phyloP scores from a whole-genome alignment of 2,329 filamentous ascomycete genomes.

The Fusarium drepaniforme region DNA sequence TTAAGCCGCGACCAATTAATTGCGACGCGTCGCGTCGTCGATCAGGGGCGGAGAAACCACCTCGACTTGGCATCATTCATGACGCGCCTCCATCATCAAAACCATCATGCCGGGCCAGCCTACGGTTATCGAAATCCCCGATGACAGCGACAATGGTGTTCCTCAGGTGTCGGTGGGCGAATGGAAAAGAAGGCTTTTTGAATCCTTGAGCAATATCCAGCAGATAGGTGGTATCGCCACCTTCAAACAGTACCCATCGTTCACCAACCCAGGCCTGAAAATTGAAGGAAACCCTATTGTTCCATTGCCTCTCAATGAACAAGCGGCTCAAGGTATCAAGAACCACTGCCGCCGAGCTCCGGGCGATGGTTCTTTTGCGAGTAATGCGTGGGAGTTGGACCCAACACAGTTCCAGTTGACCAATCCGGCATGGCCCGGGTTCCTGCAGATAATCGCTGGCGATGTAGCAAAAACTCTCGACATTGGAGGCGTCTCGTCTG shows the following conservation, averaged over 20 bases:
- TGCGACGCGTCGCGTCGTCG: background rate
- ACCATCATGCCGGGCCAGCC: constrained; percentile 1
- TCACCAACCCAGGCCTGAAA: constrained; percentile 25
- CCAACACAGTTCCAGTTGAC: constrained; percentile 18
- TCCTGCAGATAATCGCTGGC: background rate
- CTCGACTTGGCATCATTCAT: background rate
- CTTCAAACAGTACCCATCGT: constrained; percentile 17
- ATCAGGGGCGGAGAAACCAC: background rate
- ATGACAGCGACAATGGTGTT: constrained; percentile 2
- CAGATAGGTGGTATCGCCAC: constrained; percentile 3
- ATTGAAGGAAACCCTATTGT: constrained; percentile 10
- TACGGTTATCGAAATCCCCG: constrained; percentile 9
- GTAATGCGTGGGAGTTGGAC: constrained; percentile 28
- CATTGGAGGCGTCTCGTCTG: background rate
- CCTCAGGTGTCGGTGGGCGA: background rate
- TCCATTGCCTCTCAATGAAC: constrained; percentile 23
- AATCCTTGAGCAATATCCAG: constrained; percentile 12
- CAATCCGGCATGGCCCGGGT: constrained; percentile 24
- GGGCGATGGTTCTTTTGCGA: too few relatives aligned
- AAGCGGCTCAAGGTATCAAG: constrained; percentile 18
- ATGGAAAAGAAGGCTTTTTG: constrained; percentile 16
- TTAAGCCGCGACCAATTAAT: background rate
- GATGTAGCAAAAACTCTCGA: background rate
- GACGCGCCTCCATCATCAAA: background rate
- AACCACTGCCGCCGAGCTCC: background rate